phyloP scores from a whole-genome alignment of 805 yeast genomes.

The Groenewaldozyma salmanticensis region DNA sequence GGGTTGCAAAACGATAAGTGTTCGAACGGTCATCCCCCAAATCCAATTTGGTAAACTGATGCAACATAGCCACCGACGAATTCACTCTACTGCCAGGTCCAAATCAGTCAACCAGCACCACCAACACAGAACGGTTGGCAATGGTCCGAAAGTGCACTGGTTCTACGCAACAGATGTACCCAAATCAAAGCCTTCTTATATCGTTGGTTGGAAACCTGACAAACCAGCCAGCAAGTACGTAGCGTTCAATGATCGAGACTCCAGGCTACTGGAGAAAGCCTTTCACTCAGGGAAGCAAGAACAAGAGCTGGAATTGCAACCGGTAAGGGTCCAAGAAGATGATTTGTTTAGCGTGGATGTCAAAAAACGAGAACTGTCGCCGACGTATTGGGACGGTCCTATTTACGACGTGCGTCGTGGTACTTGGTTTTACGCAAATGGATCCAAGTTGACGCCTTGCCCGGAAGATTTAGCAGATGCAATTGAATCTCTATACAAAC shows the following conservation, averaged over 20 bases:
- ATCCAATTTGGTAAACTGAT: no score
- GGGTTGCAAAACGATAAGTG: no score
- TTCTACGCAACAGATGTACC: slow-evolving; percentile 80
- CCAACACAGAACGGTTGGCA: no score
- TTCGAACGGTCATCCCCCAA: no score
- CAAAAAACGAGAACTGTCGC: slow-evolving; percentile 40
- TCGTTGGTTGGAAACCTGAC: slow-evolving; percentile 37
- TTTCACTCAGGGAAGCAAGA: slow-evolving; percentile 23
- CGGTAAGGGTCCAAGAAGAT: slow-evolving; percentile 70
- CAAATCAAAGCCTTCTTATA: slow-evolving; percentile 51
- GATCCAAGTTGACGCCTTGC: slow-evolving; percentile 39
- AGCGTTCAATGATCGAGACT: slow-evolving; percentile 59
- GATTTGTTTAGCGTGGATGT: slow-evolving; percentile 66
- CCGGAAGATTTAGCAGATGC: slow-evolving; percentile 39
- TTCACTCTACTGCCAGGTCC: no score
- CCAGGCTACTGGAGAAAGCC: slow-evolving; percentile 46
- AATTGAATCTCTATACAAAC: slow-evolving; percentile 47
- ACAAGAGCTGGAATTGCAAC: background rate
- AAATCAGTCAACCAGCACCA: no score
- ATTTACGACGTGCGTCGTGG: slow-evolving; percentile 75
- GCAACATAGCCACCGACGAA: no score
- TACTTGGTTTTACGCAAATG: slow-evolving; percentile 61
- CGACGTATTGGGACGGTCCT: slow-evolving; percentile 88
- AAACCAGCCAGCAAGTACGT: slow-evolving; percentile 46
- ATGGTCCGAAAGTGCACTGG: no score